Evolutionary conservation across 2,329 filamentous ascomycete genomes (phyloP), one percentile per base, ranked within the genome.

Genomic region (Neoascochyta sp.): DNA sequence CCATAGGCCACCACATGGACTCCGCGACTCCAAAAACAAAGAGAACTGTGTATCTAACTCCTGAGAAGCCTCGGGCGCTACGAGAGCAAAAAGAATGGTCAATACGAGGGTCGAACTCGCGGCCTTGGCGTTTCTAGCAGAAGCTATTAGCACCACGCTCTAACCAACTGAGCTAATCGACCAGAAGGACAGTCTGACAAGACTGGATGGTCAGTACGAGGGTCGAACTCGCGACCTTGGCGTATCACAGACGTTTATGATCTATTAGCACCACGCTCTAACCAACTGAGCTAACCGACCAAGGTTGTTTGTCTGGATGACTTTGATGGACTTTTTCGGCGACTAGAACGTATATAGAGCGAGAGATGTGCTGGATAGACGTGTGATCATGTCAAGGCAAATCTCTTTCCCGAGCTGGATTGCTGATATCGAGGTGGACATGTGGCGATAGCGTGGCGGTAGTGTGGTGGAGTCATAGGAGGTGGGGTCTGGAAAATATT

Each of bases 251-350:
- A 27, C n/a, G 27, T n/a, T n/a, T n/a, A n/a, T n/a, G 24, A 30
- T 14, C 34, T 43, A 44, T 44, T 44, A 44, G 41, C 41, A 44
- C 41, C 37, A 44, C 41, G 41, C 41, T 44, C 41, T 44, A 44
- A 44, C 41, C 41, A 44, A 44, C 41, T 44, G 36, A 40, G 36
- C 33, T 43, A 40, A 37, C 27, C 36, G 40, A 43, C 36, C 40
- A 5, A n/a, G n/a, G n/a, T n/a, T n/a, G n/a, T n/a, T n/a, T n/a
- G n/a, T n/a, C n/a, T n/a, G n/a, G n/a, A n/a, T n/a, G n/a, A n/a
- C n/a, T n/a, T n/a, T n/a, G n/a, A n/a, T n/a, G n/a, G n/a, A n/a
- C n/a, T n/a, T n/a, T n/a, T n/a, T n/a, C n/a, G n/a, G n/a, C n/a
- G n/a, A n/a, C n/a, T n/a, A n/a, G n/a, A n/a, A n/a, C n/a, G n/a